A percentile compares a stretch with the other conserved stretches of the same genome.
Conservation (phyloP, 768 basidiomycete species). For the Lactarius sanguifluus region DNA sequence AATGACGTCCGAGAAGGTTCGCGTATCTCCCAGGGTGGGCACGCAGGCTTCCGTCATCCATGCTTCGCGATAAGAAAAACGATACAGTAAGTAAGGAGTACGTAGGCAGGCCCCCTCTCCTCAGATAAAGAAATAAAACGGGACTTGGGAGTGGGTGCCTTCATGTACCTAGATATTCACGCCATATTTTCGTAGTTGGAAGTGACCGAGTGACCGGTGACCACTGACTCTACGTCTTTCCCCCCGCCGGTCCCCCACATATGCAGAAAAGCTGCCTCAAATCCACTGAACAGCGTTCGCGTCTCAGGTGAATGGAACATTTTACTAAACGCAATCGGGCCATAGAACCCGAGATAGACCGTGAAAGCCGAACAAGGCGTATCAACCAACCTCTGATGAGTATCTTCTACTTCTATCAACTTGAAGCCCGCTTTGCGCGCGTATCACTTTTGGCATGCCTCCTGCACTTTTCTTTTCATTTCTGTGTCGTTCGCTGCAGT, state of each 20-base stretch:
- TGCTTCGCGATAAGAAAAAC: constrained; percentile 25
- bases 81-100: background rate
- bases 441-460: background rate
- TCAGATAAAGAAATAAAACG: background rate
- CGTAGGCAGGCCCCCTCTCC: background rate
- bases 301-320: background rate
- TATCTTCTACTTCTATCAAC: too few relatives aligned
- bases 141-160: background rate
- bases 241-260: background rate
- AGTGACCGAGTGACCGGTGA: background rate
- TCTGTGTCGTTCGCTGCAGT: too few relatives aligned
- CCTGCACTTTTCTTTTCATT: background rate
- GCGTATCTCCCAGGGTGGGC: constrained; percentile 13
- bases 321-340: background rate
- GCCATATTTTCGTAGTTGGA: background rate
- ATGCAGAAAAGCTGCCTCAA: background rate
- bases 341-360: background rate
- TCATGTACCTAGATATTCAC: constrained; percentile 13
- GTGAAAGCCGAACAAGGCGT: background rate
- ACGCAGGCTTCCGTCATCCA: constrained; percentile 8
- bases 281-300: background rate
- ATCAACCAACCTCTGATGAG: constrained; percentile 1
- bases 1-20: constrained; percentile 19
- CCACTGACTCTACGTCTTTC: background rate
- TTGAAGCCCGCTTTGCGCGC: background rate